Conservation (phyloP, 352 stramenopile species). For the Elongisporangium senticosum region DNA sequence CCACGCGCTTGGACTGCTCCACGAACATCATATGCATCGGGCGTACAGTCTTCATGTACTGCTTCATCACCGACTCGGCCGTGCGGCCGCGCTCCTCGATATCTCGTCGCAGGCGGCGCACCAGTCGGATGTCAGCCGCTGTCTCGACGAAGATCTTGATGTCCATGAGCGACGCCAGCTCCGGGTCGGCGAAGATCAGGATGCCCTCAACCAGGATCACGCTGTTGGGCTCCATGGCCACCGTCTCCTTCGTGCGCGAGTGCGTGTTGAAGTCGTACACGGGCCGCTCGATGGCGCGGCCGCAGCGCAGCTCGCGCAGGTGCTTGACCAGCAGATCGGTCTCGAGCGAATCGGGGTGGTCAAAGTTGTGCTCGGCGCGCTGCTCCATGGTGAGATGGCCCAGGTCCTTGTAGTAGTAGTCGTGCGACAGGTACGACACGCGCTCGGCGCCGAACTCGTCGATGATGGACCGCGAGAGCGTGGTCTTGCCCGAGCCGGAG, state of each 20-base stretch:
- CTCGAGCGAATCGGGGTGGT: slow-evolving; percentile 96
- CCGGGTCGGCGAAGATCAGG: slow-evolving; percentile 91
- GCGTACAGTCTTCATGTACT: slow-evolving; percentile 97
- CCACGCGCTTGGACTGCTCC: slow-evolving; percentile 93
- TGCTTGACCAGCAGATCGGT: slow-evolving; percentile 93
- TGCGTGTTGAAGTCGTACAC: slow-evolving; percentile 96
- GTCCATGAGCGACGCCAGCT: slow-evolving; percentile 91
- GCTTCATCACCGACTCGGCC: slow-evolving; percentile 92
- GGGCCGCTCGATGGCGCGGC: slow-evolving; percentile 88
- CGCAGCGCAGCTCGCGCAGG: slow-evolving; percentile 78
- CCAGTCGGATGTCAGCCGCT: slow-evolving; percentile 91
- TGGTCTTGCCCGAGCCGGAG: slow-evolving; percentile 90
- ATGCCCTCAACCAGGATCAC: slow-evolving; percentile 97
- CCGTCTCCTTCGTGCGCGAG: slow-evolving; percentile 72
- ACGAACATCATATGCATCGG: slow-evolving; percentile 99
- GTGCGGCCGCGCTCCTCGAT: slow-evolving; percentile 92
- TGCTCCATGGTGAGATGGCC: slow-evolving; percentile 84
- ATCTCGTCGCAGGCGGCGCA: slow-evolving; percentile 91
- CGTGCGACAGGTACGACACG: slow-evolving; percentile 93
- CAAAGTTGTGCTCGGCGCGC: slow-evolving; percentile 93
- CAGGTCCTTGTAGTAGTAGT: slow-evolving; percentile 97
- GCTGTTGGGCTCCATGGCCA: slow-evolving; percentile 80
- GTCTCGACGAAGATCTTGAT: slow-evolving; percentile 98
- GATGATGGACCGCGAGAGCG: slow-evolving; percentile 87
- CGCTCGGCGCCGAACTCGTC: slow-evolving; percentile 82